Percentiles rank a stretch among this genome's conserved stretches.
Conservation (phyloP, 352 stramenopile genomes). For the Globisporangium uncinulatum region DNA sequence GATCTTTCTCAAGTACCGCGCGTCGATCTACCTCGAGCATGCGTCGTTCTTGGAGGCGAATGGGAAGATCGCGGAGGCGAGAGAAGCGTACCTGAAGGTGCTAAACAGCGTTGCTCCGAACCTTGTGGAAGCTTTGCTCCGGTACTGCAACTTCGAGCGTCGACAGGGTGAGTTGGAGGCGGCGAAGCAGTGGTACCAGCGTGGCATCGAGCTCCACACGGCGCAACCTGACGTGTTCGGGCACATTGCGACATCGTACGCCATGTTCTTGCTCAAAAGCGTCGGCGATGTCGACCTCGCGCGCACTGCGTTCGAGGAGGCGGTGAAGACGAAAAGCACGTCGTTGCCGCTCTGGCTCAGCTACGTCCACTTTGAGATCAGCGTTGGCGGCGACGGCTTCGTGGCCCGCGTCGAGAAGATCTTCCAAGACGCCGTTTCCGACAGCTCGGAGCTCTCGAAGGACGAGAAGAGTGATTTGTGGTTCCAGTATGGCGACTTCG, state of each 20-base stretch:
- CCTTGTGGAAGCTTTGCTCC: slow-evolving; percentile 60
- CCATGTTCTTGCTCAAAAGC: slow-evolving; percentile 48
- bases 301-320: slow-evolving; percentile 36
- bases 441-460: slow-evolving; percentile 44
- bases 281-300: slow-evolving; percentile 31
- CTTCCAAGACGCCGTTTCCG: slow-evolving; percentile 42
- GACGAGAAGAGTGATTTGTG: slow-evolving; percentile 80
- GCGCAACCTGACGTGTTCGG: slow-evolving; percentile 36
- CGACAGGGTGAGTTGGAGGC: slow-evolving; percentile 45
- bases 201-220: slow-evolving; percentile 34
- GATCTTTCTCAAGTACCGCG: slow-evolving; percentile 71
- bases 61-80: slow-evolving; percentile 40
- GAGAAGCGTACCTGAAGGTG: slow-evolving; percentile 51
- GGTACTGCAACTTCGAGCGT: slow-evolving; percentile 68
- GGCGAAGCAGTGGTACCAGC: slow-evolving; percentile 48
- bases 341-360: slow-evolving; percentile 62
- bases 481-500: slow-evolving; percentile 74
- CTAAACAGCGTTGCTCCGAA: slow-evolving; percentile 45
- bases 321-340: slow-evolving; percentile 30
- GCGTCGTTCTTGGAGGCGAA: slow-evolving; percentile 63
- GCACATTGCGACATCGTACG: slow-evolving; percentile 52
- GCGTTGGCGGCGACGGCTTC: slow-evolving; percentile 20
- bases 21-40: slow-evolving; percentile 70
- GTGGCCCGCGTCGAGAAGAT: slow-evolving; percentile 35
- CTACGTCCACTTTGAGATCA: slow-evolving; percentile 69